These are phyloP conservation scores for Candida nanaspora DNA, from an alignment of 805 yeast genomes.

Conservation along the genomic window DNA sequence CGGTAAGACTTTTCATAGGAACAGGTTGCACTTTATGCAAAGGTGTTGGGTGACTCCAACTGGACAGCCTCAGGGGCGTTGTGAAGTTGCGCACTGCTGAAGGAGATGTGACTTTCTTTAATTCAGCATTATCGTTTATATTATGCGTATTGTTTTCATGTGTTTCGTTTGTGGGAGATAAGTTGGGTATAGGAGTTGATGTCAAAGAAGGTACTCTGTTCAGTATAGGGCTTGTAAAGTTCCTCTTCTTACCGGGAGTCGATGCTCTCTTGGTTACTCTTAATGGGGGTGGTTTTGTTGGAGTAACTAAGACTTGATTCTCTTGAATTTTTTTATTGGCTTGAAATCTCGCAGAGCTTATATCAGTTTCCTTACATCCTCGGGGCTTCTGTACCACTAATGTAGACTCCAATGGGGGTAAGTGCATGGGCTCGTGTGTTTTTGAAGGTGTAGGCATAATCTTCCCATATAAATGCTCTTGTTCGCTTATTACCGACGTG, in stretches of 20 bases:
- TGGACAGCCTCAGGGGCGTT: slow-evolving; percentile 10
- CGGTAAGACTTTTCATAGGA: neutral
- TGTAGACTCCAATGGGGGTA: slow-evolving; percentile 12
- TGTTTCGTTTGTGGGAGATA: slow-evolving; percentile 11
- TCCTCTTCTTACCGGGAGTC: slow-evolving; percentile 13
- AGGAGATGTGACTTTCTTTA: slow-evolving; percentile 13
- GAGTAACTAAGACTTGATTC: neutral
- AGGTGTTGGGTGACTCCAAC: neutral
- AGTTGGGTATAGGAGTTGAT: slow-evolving; percentile 17
- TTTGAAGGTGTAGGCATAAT: slow-evolving; percentile 21
- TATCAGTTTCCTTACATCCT: neutral
- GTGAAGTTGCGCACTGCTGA: slow-evolving; percentile 17
- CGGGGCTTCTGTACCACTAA: slow-evolving; percentile 12
- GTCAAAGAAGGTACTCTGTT: slow-evolving; percentile 11
- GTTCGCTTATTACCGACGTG: slow-evolving; percentile 9
- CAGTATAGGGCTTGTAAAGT: slow-evolving; percentile 13
- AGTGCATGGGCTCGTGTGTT: slow-evolving; percentile 7
- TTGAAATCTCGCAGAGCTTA: no score
- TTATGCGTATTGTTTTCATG: neutral
- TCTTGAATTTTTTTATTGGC: neutral
- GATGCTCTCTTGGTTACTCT: slow-evolving; percentile 3
- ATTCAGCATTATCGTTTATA: no score
- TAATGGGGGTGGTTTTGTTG: slow-evolving; percentile 1
- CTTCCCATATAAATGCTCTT: slow-evolving; percentile 18
- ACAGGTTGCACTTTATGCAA: neutral